phyloP scores from a whole-genome alignment of 768 basidiomycete species.

The Asterophora parasitica region DNA sequence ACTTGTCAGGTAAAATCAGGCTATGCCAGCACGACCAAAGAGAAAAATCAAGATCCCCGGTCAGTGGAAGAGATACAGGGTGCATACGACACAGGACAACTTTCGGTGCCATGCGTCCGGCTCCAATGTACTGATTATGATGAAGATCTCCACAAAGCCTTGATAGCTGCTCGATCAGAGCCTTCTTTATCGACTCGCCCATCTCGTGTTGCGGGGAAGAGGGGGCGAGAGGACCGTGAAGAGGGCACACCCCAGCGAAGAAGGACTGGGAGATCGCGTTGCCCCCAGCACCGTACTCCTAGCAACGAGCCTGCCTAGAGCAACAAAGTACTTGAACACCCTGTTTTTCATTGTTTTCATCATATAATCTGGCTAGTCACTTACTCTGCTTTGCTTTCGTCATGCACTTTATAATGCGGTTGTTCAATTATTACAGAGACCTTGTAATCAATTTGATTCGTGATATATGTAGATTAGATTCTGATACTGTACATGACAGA shows the following conservation, averaged over 20 bases:
- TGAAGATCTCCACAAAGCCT: constrained; percentile 30
- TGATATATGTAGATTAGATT: too few species aligned
- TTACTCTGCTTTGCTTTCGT: too few species aligned
- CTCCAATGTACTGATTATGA: constrained; percentile 44
- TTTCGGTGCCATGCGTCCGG: constrained; percentile 44
- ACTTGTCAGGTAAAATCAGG: constrained; percentile 25
- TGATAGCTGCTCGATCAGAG: constrained; percentile 14
- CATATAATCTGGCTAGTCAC: too few species aligned
- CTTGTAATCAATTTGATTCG: too few species aligned
- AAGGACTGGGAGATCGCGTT: neutral
- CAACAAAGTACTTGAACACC: too few species aligned
- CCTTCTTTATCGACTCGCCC: neutral
- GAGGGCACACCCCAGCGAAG: neutral
- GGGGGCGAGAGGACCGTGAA: constrained; percentile 15
- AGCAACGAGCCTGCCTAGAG: neutral
- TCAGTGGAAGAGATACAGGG: constrained; percentile 28
- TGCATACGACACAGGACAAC: constrained; percentile 41
- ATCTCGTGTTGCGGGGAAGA: constrained; percentile 8
- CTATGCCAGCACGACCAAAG: constrained; percentile 35
- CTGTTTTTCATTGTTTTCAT: too few species aligned
- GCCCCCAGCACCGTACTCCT: too few species aligned
- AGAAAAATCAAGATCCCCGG: constrained; percentile 32
- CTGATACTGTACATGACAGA: too few species aligned
- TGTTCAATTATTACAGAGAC: too few species aligned
- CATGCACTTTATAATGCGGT: too few species aligned